Evolutionary conservation across 306 rosid genomes (phyloP).

Genomic region (Rosa persica): DNA sequence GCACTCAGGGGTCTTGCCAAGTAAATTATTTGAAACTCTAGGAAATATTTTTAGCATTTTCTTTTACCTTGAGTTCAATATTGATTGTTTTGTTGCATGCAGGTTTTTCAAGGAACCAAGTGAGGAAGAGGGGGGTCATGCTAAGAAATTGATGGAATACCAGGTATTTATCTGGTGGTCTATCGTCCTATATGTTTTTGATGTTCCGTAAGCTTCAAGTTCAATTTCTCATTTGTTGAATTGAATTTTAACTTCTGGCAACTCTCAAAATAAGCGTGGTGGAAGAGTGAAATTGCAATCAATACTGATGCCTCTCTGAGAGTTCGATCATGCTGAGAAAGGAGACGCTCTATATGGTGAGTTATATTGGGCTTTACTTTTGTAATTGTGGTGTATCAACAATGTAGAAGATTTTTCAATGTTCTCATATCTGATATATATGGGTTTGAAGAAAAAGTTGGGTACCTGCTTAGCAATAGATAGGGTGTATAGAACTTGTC

Average conservation of each 20-base stretch:
- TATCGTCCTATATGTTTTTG: background rate
- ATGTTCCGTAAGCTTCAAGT: background rate
- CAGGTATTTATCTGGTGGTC: constrained; percentile 47
- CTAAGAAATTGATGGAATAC: constrained; percentile 91
- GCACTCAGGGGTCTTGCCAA: constrained; percentile 91
- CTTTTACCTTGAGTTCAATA: background rate
- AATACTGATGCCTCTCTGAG: constrained; percentile 43
- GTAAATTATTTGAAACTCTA: constrained; percentile 21
- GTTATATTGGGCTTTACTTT: background rate
- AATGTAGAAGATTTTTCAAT: background rate
- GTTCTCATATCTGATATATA: background rate
- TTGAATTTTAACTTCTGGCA: background rate
- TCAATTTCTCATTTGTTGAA: background rate
- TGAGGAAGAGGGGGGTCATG: constrained; percentile 88
- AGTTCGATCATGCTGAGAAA: constrained; percentile 38
- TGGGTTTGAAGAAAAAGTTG: background rate
- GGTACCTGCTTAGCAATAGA: background rate
- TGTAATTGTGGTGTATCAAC: background rate
- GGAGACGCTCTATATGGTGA: constrained; percentile 40
- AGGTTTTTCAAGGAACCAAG: constrained; percentile 94
- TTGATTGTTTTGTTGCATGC: background rate
- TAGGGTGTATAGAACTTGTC: background rate
- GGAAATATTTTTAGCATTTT: background rate
- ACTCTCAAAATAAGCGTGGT: constrained; percentile 73
- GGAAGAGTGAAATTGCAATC: constrained; percentile 80